A percentile compares a stretch with the other conserved stretches of the same genome.
phyloP scores from a whole-genome alignment of 371 early-diverging fungal genomes.

The Mucor lusitanicus region DNA sequence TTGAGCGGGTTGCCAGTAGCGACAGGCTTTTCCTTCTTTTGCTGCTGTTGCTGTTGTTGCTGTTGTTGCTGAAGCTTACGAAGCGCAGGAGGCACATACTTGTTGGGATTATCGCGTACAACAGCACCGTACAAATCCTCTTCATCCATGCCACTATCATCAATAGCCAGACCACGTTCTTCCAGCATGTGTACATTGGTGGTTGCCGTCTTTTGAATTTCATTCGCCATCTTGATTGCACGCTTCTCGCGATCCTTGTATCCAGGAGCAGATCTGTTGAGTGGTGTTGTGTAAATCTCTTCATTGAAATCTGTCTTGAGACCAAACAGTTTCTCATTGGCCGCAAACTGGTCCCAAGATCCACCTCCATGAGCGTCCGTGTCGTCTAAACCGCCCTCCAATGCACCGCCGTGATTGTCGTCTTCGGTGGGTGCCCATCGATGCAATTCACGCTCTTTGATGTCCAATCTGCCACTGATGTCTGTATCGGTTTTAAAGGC shows the following conservation, averaged over 20 bases:
- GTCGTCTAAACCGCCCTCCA: constrained; percentile 39
- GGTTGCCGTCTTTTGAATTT: constrained; percentile 81
- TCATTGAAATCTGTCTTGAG: constrained; percentile 95
- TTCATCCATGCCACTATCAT: constrained; percentile 81
- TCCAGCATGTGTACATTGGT: constrained; percentile 90
- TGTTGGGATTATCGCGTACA: constrained; percentile 68
- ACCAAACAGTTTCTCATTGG: constrained; percentile 94
- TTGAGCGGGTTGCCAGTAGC: constrained; percentile 23
- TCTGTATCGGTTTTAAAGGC: constrained; percentile 91
- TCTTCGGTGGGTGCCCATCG: constrained; percentile 77
- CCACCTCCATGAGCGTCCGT: constrained; percentile 5
- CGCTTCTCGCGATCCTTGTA: constrained; percentile 88
- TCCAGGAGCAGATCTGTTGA: constrained; percentile 86
- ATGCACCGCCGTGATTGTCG: constrained; percentile 37
- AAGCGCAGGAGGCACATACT: constrained; percentile 83
- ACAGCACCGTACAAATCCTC: constrained; percentile 88
- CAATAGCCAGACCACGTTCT: constrained; percentile 80
- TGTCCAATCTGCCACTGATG: constrained; percentile 73
- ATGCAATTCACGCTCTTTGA: constrained; percentile 81
- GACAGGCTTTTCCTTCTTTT: constrained; percentile 7
- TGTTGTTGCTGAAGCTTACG: constrained; percentile 52
- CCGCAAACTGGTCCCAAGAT: constrained; percentile 99
- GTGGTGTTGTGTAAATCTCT: constrained; percentile 91
- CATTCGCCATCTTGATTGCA: constrained; percentile 89
- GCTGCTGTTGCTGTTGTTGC: constrained; percentile 19